phyloP scores from a whole-genome alignment of 805 yeast species.

The Wickerhamiella occidentalis region DNA sequence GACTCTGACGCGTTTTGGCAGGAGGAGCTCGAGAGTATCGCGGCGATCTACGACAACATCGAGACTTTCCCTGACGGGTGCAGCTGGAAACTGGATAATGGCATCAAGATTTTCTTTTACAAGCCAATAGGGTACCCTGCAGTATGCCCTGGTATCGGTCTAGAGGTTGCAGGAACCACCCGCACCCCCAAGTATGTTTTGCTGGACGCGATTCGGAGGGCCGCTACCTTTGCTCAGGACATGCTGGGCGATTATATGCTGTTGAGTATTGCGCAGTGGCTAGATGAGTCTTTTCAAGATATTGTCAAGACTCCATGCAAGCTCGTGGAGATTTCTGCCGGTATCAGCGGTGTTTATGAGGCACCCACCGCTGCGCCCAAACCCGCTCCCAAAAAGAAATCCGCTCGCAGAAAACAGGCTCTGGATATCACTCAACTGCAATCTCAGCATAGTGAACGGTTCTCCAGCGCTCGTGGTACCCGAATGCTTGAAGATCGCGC shows the following conservation, averaged over 20 bases:
- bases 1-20: constrained; percentile 41
- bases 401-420: constrained; percentile 9
- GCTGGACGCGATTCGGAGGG: constrained; percentile 26
- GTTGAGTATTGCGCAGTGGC: constrained; percentile 62
- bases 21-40: constrained; percentile 61
- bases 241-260: constrained; percentile 60
- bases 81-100: constrained; percentile 10
- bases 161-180: constrained; percentile 28
- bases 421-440: constrained; percentile 29
- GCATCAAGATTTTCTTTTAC: constrained; percentile 28
- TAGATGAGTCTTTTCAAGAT: constrained; percentile 46
- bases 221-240: constrained; percentile 25
- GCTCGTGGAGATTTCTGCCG: constrained; percentile 33
- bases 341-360: constrained; percentile 23
- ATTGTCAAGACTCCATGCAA: constrained; percentile 69
- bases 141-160: constrained; percentile 56
- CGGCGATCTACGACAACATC: constrained; percentile 42
- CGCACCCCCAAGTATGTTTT: constrained; percentile 26
- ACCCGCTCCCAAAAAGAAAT: not conserved
- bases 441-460: constrained; percentile 29
- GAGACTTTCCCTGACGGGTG: constrained; percentile 7
- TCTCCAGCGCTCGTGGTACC: constrained; percentile 28
- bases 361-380: constrained; percentile 7
- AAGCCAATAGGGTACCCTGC: constrained; percentile 48
- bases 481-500: constrained; percentile 37